These are phyloP conservation scores for Candida pini DNA, from an alignment of 805 yeast genomes.

Conservation along the genomic window DNA sequence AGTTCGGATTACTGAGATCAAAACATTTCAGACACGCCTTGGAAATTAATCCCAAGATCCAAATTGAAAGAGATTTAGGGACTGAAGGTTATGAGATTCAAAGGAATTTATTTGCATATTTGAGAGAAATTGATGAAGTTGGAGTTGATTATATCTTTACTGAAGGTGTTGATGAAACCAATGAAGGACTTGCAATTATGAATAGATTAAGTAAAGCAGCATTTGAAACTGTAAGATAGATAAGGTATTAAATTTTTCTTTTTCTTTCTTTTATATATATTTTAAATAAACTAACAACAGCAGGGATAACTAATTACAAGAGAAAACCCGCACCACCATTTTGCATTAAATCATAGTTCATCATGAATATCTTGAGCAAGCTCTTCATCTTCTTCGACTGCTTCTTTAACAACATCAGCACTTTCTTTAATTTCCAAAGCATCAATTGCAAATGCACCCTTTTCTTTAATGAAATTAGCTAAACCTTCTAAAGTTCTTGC, in stretches of 20 bases:
- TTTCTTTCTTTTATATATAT: no score
- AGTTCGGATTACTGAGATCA: slow-evolving; percentile 49
- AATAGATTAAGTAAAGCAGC: slow-evolving; percentile 87
- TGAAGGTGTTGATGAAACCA: slow-evolving; percentile 69
- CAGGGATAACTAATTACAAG: neutral
- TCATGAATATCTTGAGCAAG: slow-evolving; percentile 53
- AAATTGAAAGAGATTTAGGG: slow-evolving; percentile 37
- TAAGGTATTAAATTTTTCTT: neutral
- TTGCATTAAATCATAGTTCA: slow-evolving; percentile 18
- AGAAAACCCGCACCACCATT: no score
- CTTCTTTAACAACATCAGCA: slow-evolving; percentile 42
- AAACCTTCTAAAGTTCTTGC: slow-evolving; percentile 70
- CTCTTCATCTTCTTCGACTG: slow-evolving; percentile 76
- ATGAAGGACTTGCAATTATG: slow-evolving; percentile 93
- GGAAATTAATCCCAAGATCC: slow-evolving; percentile 12
- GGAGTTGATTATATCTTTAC: slow-evolving; percentile 71
- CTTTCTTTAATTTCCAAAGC: slow-evolving; percentile 33
- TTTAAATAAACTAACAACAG: neutral
- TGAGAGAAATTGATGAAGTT: slow-evolving; percentile 71
- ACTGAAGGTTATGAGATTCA: slow-evolving; percentile 56
- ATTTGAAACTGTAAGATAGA: slow-evolving; percentile 27
- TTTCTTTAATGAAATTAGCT: slow-evolving; percentile 62
- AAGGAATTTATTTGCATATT: slow-evolving; percentile 60
- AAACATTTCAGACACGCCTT: slow-evolving; percentile 26
- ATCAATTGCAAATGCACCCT: slow-evolving; percentile 61